phyloP scores from a whole-genome alignment of 768 basidiomycete species.

The Mycena galericulata region DNA sequence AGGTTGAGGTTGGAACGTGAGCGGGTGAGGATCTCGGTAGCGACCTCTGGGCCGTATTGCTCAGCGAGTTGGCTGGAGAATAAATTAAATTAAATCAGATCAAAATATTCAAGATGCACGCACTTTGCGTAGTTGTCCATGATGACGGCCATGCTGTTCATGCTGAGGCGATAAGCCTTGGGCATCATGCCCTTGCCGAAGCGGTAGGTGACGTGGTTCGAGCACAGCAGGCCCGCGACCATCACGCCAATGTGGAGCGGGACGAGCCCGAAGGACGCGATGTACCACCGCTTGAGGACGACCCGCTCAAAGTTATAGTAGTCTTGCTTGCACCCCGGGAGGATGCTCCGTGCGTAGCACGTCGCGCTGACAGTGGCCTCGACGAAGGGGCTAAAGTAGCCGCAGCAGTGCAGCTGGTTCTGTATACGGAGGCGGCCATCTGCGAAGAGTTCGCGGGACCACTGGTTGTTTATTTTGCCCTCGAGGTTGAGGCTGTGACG shows the following conservation, averaged over 20 bases:
- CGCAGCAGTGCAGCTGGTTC: slow-evolving; percentile 82
- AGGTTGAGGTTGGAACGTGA: slow-evolving; percentile 66
- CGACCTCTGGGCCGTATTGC: slow-evolving; percentile 76
- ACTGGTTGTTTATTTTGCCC: slow-evolving; percentile 83
- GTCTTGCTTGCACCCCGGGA: slow-evolving; percentile 79
- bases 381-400: slow-evolving; percentile 83
- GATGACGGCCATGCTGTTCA: slow-evolving; percentile 82
- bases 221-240: slow-evolving; percentile 73
- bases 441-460: slow-evolving; percentile 73
- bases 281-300: slow-evolving; percentile 75
- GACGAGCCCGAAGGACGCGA: slow-evolving; percentile 71
- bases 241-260: slow-evolving; percentile 77
- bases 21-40: slow-evolving; percentile 66
- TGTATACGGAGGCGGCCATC: slow-evolving; percentile 76
- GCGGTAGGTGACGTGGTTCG: slow-evolving; percentile 87
- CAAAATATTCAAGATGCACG: slow-evolving; percentile 37
- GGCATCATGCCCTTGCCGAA: slow-evolving; percentile 93
- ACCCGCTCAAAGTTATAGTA: slow-evolving; percentile 69
- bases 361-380: slow-evolving; percentile 81
- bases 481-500: slow-evolving; percentile 81
- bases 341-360: slow-evolving; percentile 77
- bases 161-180: slow-evolving; percentile 81
- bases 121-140: slow-evolving; percentile 89
- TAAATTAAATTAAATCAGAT: background rate
- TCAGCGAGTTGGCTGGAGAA: slow-evolving; percentile 73